These are phyloP conservation scores for Fusarium foetens DNA, from an alignment of 2,329 filamentous ascomycete species.

Conservation along the genomic window DNA sequence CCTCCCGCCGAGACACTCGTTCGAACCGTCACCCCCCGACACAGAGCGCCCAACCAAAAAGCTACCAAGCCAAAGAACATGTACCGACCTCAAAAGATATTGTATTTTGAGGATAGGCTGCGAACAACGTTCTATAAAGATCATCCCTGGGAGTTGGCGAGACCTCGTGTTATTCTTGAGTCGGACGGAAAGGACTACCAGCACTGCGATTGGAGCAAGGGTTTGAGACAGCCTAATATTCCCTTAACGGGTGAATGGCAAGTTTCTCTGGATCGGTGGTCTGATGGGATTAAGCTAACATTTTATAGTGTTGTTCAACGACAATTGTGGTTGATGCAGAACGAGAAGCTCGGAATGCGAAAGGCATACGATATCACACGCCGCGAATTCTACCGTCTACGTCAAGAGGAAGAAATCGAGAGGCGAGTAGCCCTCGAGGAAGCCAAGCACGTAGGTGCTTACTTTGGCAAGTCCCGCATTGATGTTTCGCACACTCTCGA, in stretches of 20 bases:
- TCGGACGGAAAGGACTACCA: constrained; percentile 83
- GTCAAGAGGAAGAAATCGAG: constrained; percentile 85
- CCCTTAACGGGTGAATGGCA: constrained; percentile 74
- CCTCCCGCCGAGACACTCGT: constrained; percentile 69
- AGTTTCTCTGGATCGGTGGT: neutral
- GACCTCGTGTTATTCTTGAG: constrained; percentile 87
- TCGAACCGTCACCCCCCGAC: constrained; percentile 62
- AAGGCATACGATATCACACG: constrained; percentile 87
- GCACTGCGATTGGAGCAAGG: constrained; percentile 80
- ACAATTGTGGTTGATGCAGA: constrained; percentile 85
- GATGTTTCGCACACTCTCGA: constrained; percentile 87
- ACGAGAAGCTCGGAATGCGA: constrained; percentile 67
- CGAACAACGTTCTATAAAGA: constrained; percentile 87
- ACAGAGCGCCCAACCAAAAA: constrained; percentile 56
- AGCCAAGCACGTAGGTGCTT: constrained; percentile 83
- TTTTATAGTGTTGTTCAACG: constrained; percentile 84
- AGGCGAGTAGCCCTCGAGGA: constrained; percentile 87
- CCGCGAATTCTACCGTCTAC: constrained; percentile 87
- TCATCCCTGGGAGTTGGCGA: constrained; percentile 96
- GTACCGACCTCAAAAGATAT: constrained; percentile 81
- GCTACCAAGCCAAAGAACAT: constrained; percentile 71
- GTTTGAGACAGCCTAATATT: constrained; percentile 77
- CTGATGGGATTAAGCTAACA: constrained; percentile 26
- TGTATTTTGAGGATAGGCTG: constrained; percentile 85
- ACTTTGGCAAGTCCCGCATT: constrained; percentile 81